A percentile compares a stretch with the other conserved stretches of the same genome.
Evolutionary conservation across 176 grass and related monocot genomes (phyloP).

Genomic region (Metroxylon sagu): DNA sequence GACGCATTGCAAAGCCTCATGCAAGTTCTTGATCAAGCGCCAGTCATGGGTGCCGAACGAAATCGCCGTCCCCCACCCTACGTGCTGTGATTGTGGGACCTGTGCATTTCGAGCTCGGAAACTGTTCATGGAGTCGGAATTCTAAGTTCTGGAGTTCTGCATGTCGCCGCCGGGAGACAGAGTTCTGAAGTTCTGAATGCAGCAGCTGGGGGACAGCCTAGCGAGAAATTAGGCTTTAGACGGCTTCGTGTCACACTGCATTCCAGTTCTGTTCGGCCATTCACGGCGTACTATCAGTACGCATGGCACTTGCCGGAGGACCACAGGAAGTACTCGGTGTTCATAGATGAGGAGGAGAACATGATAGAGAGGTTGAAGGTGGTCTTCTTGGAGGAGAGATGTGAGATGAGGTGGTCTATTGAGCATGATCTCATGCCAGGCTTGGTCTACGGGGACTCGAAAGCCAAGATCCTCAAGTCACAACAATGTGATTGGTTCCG

Average conservation of each 20-base stretch:
- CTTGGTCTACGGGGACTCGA: neutral
- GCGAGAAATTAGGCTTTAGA: slow-evolving; percentile 7
- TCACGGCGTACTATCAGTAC: slow-evolving; percentile 9
- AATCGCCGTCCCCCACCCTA: slow-evolving; percentile 5
- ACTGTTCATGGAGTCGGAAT: slow-evolving; percentile 12
- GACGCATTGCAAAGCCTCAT: neutral
- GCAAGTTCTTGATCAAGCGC: slow-evolving; percentile 11
- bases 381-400: neutral
- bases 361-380: slow-evolving; percentile 6
- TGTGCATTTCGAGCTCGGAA: neutral
- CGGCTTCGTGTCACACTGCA: slow-evolving; percentile 1
- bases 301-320: slow-evolving; percentile 6
- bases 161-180: too few species aligned
- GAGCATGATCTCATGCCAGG: slow-evolving; percentile 1
- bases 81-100: neutral
- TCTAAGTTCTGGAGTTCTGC: too few species aligned
- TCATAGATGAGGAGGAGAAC: neutral
- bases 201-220: slow-evolving; percentile 2
- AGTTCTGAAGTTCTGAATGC: too few species aligned
- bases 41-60: slow-evolving; percentile 3
- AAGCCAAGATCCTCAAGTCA: neutral
- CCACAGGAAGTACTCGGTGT: neutral
- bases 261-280: neutral
- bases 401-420: slow-evolving; percentile 1
- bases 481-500: neutral